Percentiles rank a stretch among this genome's conserved stretches.
Conservation (phyloP, 495 filamentous ascomycete genomes). For the Penicillium alfredii region DNA sequence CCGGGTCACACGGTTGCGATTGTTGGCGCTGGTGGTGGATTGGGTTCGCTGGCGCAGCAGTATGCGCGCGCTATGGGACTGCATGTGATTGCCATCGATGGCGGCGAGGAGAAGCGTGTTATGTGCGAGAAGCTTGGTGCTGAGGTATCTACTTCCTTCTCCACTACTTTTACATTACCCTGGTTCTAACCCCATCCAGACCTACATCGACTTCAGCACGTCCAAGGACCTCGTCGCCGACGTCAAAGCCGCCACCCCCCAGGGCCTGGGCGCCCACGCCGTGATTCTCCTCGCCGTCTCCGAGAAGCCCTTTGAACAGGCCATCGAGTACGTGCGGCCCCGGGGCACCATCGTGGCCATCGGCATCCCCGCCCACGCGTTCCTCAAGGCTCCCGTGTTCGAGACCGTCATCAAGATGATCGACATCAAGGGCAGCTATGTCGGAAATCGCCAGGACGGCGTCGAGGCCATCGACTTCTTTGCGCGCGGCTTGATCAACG, state of each 20-base stretch:
- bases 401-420: slow-evolving; percentile 83
- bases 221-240: slow-evolving; percentile 72
- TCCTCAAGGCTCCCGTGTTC: slow-evolving; percentile 76
- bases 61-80: slow-evolving; percentile 90
- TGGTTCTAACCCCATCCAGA: slow-evolving; percentile 6
- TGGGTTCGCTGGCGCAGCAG: slow-evolving; percentile 75
- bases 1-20: slow-evolving; percentile 80
- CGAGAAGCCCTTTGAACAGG: slow-evolving; percentile 94
- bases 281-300: slow-evolving; percentile 78
- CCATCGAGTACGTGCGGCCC: slow-evolving; percentile 75
- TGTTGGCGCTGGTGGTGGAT: slow-evolving; percentile 86
- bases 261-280: slow-evolving; percentile 79
- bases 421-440: slow-evolving; percentile 87
- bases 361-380: slow-evolving; percentile 74
- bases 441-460: slow-evolving; percentile 81
- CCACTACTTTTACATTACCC: background rate
- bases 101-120: slow-evolving; percentile 68
- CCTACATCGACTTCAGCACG: slow-evolving; percentile 73
- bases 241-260: slow-evolving; percentile 69
- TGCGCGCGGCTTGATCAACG: slow-evolving; percentile 71
- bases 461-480: slow-evolving; percentile 87
- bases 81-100: slow-evolving; percentile 68
- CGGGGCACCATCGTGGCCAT: slow-evolving; percentile 77
- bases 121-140: slow-evolving; percentile 64
- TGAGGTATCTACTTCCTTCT: slow-evolving; percentile 12